phyloP scores from a whole-genome alignment of 2,329 filamentous ascomycete genomes.

The Neonectria hederae region DNA sequence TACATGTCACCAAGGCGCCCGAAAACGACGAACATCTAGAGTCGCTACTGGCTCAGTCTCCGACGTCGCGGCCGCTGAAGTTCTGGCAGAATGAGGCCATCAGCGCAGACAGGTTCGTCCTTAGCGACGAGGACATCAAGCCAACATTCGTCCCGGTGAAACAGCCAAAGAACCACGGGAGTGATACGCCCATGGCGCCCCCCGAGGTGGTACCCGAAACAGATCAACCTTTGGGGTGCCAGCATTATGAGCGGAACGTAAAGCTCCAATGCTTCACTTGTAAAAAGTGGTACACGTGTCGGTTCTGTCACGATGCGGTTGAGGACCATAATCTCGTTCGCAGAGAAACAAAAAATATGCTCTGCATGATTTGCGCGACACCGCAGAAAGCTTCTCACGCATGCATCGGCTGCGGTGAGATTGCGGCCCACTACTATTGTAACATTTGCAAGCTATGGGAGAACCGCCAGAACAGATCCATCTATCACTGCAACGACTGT shows the following conservation, averaged over 20 bases:
- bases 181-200: slow-evolving; percentile 48
- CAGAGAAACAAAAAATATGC: slow-evolving; percentile 90
- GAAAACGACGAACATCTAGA: slow-evolving; percentile 34
- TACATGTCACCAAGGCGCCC: slow-evolving; percentile 28
- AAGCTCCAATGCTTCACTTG: slow-evolving; percentile 94
- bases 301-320: slow-evolving; percentile 88
- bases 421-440: slow-evolving; percentile 91
- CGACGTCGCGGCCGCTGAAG: slow-evolving; percentile 60
- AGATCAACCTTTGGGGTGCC: slow-evolving; percentile 73
- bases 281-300: slow-evolving; percentile 91
- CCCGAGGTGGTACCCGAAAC: slow-evolving; percentile 37
- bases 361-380: slow-evolving; percentile 93
- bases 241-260: slow-evolving; percentile 94
- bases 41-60: slow-evolving; percentile 51
- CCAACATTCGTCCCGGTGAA: slow-evolving; percentile 72
- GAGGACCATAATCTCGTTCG: slow-evolving; percentile 84
- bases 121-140: slow-evolving; percentile 69
- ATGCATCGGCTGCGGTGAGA: slow-evolving; percentile 79
- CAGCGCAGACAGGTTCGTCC: slow-evolving; percentile 54
- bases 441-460: slow-evolving; percentile 97
- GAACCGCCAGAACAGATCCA: slow-evolving; percentile 87
- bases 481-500: slow-evolving; percentile 96
- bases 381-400: slow-evolving; percentile 83
- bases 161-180: slow-evolving; percentile 57
- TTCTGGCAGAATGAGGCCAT: slow-evolving; percentile 65